Base-by-base conservation (phyloP, 768 basidiomycete genomes). In the Boletus pseudopeckii region DNA sequence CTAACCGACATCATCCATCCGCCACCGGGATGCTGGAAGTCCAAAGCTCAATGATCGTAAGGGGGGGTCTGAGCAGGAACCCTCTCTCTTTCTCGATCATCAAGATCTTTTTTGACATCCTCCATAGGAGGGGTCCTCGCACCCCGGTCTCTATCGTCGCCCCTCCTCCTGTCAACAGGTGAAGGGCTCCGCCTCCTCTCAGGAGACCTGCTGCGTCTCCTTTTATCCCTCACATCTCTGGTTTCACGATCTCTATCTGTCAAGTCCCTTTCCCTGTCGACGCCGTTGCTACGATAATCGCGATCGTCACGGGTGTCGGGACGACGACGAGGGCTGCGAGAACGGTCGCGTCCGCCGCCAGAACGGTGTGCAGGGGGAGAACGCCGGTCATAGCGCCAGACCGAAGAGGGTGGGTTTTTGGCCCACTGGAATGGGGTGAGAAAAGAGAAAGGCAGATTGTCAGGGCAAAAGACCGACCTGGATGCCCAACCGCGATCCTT, bases 321-420 rank as follows among this genome's bases (percentile, higher is more conserved):
- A 44, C 72, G 62, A 48, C 80, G 76, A 59, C 80, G 78, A 43
- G 80, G 81, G 64, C 79, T 80, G 45, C 81, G 80, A 56, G 79
- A 81, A 59, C 80, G 76, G 18, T 77, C 76, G 50, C 75, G 74
- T 47, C 76, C 72, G 38, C 74, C 61, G 48, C 48, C 62, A 57
- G 60, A 69, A 64, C 73, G 73, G 33, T 67, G 51, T 56, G 76
- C 61, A 64, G 79, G 71, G 28, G 81, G 74, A 41, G 77, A 73
- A 54, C 80, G 77, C 60, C 85, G 75, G 43, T 87, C 84, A 59
- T 81, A 84, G 56, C 89, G 85, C 89, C 89, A 91, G 38, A 85
- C 82, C n/a, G 86, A 79, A 39, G 86, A 89, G 5, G 89, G 90
- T 53, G 89, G 89, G 62, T 85, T 85, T 70, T 90, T 90, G 41